phyloP scores from a whole-genome alignment of 1,139 yeast genomes.

The Diutina mesorugosa region DNA sequence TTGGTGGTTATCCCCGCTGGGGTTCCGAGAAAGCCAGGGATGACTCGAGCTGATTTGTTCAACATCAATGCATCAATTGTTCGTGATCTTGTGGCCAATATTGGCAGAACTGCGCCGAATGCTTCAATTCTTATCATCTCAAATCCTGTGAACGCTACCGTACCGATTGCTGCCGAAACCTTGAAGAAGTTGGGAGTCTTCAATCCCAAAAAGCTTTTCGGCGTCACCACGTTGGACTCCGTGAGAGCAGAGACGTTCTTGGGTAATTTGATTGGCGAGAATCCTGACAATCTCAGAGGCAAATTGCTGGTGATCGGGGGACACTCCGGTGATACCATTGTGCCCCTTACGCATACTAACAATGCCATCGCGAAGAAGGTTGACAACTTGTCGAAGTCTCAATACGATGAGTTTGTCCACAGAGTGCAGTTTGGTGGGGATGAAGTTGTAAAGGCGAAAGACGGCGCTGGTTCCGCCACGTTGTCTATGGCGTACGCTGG shows the following conservation, averaged over 20 bases:
- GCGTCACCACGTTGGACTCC: constrained; percentile 61
- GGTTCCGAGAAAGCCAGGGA: constrained; percentile 69
- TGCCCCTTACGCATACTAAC: constrained; percentile 31
- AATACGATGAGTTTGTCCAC: constrained; percentile 34
- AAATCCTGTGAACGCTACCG: constrained; percentile 67
- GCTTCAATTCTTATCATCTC: constrained; percentile 59
- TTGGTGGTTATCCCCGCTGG: constrained; percentile 74
- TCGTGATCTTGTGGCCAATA: constrained; percentile 42
- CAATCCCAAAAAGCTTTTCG: constrained; percentile 53
- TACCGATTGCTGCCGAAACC: constrained; percentile 64
- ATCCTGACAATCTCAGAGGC: constrained; percentile 28
- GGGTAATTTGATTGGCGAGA: constrained; percentile 19
- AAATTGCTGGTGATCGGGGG: constrained; percentile 59
- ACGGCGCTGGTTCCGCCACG: constrained; percentile 70
- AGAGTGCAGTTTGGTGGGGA: constrained; percentile 72
- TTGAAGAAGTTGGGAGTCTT: constrained; percentile 48
- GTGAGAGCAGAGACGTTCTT: constrained; percentile 51
- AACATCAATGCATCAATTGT: constrained; percentile 63
- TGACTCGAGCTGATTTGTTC: constrained; percentile 69
- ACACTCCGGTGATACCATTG: constrained; percentile 67
- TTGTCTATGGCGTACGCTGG: constrained; percentile 73
- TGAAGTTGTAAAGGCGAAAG: constrained; percentile 67
- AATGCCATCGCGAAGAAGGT: constrained; percentile 17
- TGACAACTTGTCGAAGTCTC: constrained; percentile 14
- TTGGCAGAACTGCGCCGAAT: constrained; percentile 45